These are phyloP conservation scores for Diaporthe ilicicola DNA, from an alignment of 2,329 filamentous ascomycete species.

Conservation along the genomic window DNA sequence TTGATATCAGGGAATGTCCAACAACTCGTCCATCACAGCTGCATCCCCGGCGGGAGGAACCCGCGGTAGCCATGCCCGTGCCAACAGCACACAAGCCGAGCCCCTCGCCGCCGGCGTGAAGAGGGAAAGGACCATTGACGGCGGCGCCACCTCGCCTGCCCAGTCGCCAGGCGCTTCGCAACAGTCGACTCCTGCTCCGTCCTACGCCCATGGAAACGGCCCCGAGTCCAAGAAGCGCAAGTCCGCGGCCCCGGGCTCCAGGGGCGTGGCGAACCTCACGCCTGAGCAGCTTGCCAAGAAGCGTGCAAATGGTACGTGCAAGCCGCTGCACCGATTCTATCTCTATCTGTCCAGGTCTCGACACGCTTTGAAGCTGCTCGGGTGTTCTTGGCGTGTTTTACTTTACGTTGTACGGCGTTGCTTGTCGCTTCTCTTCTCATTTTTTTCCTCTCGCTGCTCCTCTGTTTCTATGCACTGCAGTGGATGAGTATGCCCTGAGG, in stretches of 20 bases:
- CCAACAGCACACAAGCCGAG: slow-evolving; percentile 20
- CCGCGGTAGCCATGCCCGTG: slow-evolving; percentile 26
- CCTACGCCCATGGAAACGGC: background rate
- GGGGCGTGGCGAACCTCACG: slow-evolving; percentile 70
- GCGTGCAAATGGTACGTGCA: slow-evolving; percentile 61
- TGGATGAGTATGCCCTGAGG: slow-evolving; percentile 12
- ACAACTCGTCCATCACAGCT: slow-evolving; percentile 29
- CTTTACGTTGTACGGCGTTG: background rate
- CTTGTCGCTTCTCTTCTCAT: background rate
- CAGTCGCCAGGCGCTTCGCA: slow-evolving; percentile 13
- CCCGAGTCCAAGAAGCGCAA: slow-evolving; percentile 54
- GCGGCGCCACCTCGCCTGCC: slow-evolving; percentile 4
- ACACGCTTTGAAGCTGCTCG: background rate
- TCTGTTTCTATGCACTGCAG: slow-evolving; percentile 1
- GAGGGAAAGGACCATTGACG: slow-evolving; percentile 27
- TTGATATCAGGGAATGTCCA: slow-evolving; percentile 23
- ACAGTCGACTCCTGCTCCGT: slow-evolving; percentile 24
- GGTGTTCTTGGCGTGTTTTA: background rate
- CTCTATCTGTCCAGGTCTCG: background rate
- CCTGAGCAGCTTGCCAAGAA: slow-evolving; percentile 79
- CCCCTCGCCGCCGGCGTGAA: slow-evolving; percentile 17
- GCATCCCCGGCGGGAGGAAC: slow-evolving; percentile 26
- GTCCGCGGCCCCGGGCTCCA: slow-evolving; percentile 49
- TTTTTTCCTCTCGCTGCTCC: background rate
- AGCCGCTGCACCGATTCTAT: background rate